Evolutionary conservation across 805 yeast species (phyloP).

Genomic region (Allodekkera sacchari): DNA sequence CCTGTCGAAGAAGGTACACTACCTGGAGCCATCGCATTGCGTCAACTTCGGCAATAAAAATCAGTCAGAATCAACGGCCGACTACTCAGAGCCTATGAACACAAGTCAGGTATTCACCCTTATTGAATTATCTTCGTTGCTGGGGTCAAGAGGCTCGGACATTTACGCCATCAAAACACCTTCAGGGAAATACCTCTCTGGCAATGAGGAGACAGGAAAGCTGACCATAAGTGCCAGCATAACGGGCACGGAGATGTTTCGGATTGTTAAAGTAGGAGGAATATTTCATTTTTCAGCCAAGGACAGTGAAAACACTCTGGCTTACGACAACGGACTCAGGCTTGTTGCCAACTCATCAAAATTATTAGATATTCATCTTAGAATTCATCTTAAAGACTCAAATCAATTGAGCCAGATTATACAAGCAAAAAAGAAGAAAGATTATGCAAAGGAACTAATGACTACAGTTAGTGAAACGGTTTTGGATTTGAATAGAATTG

Average conservation of each 20-base stretch:
- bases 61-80: not conserved
- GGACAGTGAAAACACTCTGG: slow-evolving; percentile 13
- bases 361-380: slow-evolving; percentile 16
- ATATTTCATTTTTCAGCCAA: no score
- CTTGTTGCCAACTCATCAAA: slow-evolving; percentile 23
- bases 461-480: slow-evolving; percentile 11
- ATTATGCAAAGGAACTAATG: slow-evolving; percentile 5
- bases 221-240: slow-evolving; percentile 18
- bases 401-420: slow-evolving; percentile 9
- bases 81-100: slow-evolving; percentile 18
- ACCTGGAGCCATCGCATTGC: slow-evolving; percentile 5
- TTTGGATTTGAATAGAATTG: slow-evolving; percentile 15
- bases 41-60: not conserved
- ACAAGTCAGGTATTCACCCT: slow-evolving; percentile 21
- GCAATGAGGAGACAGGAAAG: slow-evolving; percentile 10
- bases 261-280: slow-evolving; percentile 1
- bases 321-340: slow-evolving; percentile 12
- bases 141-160: not conserved
- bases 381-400: slow-evolving; percentile 21
- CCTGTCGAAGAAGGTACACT: slow-evolving; percentile 8
- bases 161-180: slow-evolving; percentile 16
- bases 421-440: slow-evolving; percentile 6
- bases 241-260: slow-evolving; percentile 22
- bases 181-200: slow-evolving; percentile 17
- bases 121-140: slow-evolving; percentile 12